phyloP scores from a whole-genome alignment of 1,139 yeast species.

The Saccharomyces pastorianus region DNA sequence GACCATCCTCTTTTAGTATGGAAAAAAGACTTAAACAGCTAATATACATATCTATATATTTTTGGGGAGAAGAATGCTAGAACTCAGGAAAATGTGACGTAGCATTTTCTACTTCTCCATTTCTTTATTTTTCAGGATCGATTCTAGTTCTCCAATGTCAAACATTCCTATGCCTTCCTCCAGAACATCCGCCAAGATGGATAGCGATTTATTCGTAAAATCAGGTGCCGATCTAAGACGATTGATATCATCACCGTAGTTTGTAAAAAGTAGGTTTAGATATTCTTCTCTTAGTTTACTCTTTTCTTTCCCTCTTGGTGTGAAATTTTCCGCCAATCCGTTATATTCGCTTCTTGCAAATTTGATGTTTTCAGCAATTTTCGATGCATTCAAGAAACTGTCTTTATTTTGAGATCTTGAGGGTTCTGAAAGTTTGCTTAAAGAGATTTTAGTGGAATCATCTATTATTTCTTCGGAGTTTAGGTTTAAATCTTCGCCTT shows the following conservation, averaged over 20 bases:
- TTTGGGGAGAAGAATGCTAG: not conserved
- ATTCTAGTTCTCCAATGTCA: conserved; percentile 49
- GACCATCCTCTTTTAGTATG: not conserved
- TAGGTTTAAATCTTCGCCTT: not conserved
- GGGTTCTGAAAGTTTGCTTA: conserved; percentile 7
- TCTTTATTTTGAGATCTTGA: not conserved
- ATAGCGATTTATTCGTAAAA: conserved; percentile 51
- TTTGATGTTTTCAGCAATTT: conserved; percentile 15
- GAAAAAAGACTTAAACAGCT: not conserved
- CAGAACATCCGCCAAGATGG: conserved; percentile 53
- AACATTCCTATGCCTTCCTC: conserved; percentile 62
- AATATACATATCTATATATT: not conserved
- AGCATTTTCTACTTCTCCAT: not conserved
- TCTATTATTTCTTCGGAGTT: conserved; percentile 15
- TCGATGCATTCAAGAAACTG: conserved; percentile 1
- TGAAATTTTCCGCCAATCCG: conserved; percentile 3
- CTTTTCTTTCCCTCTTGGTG: conserved; percentile 28
- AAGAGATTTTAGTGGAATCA: conserved; percentile 22
- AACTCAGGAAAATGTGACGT: not conserved
- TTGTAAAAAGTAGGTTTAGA: conserved; percentile 48
- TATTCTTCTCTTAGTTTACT: conserved; percentile 44
- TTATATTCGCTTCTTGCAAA: conserved; percentile 14
- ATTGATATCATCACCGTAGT: conserved; percentile 57
- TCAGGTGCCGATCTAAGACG: conserved; percentile 58
- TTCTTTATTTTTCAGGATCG: conserved; percentile 13